Base-by-base conservation (phyloP, 148 eudicot genomes). In the Camellia lanceoleosa region DNA sequence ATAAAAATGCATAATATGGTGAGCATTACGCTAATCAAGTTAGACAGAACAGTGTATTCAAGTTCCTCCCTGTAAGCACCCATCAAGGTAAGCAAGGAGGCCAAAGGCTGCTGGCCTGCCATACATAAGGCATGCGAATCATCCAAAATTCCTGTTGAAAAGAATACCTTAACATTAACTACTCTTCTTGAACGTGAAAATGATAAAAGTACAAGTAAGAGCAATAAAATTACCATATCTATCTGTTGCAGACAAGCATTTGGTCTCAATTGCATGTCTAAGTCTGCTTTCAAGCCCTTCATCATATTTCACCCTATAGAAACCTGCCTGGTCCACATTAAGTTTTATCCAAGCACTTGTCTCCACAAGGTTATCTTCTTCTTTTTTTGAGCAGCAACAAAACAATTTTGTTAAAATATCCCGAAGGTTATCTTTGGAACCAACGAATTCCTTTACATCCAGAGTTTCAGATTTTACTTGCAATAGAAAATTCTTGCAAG, bases 291-390 rank as follows among this genome's bases (percentile, higher is more conserved):
- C 90, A 72, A 94, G 91, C 62, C 86, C 88, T 56, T 91, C 95
- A 60, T 92, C 99, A 84, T 96, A 96, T 86, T 94, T 94, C 74
- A 96, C 99, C 82, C 99, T 87, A 72, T 90, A 96, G 79, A 96
- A 94, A 73, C 95, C 99, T 42, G 97, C 80, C 84, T 92, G 95
- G 62, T 92, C 92, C 70, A 96, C 94, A 83, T 96, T 96, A 75
- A 96, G 79, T 85, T 96, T 96, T 78, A 94, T 83, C 99, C 99
- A 94, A 77, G 85, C 71, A 60, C 73, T 61, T 76, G 43, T 55
- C 42, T 80, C 74, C 15, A 23, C n/a, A 80, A 66, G 46, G 71
- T 49, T 68, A 54, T 74, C 77, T 46, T 77, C 41, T 23, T 23
- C 23, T 23, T 23, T 23, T 23, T 23, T 23, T 23, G 23, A 23